These are phyloP conservation scores for Aquilaria yunnanensis DNA, from an alignment of 345 rosid genomes.

Conservation along the genomic window DNA sequence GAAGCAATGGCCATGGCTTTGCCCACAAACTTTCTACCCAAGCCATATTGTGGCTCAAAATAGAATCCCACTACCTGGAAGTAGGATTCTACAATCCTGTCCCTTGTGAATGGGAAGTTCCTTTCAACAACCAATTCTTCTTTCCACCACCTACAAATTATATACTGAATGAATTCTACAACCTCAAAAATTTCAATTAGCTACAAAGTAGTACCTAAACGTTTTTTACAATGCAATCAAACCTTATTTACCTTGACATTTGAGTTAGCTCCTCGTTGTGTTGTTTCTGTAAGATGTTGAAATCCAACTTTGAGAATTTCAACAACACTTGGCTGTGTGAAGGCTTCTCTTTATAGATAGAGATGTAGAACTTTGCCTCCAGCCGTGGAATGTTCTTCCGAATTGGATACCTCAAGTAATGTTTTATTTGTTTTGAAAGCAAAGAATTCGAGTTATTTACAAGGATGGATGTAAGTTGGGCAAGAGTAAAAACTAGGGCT, in stretches of 20 bases:
- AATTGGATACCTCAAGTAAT: slow-evolving; percentile 15
- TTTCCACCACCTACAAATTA: slow-evolving; percentile 20
- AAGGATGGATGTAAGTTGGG: not conserved
- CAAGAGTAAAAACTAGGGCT: slow-evolving; percentile 1
- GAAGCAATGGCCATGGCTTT: slow-evolving; percentile 12
- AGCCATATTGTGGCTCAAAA: slow-evolving; percentile 13
- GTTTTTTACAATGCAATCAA: too few relatives aligned
- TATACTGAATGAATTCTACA: not conserved
- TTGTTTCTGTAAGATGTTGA: slow-evolving; percentile 15
- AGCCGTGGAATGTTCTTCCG: slow-evolving; percentile 11
- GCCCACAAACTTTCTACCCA: slow-evolving; percentile 13
- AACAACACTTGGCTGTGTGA: slow-evolving; percentile 9
- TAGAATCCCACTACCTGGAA: slow-evolving; percentile 15
- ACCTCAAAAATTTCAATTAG: not conserved
- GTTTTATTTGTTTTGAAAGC: slow-evolving; percentile 6
- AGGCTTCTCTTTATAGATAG: slow-evolving; percentile 8
- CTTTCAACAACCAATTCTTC: slow-evolving; percentile 9
- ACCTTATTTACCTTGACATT: slow-evolving; percentile 7
- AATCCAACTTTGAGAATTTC: slow-evolving; percentile 24
- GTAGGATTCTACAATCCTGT: not conserved
- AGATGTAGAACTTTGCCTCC: slow-evolving; percentile 16
- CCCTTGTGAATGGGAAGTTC: slow-evolving; percentile 12
- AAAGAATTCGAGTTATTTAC: not conserved
- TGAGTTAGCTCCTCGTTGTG: slow-evolving; percentile 18
- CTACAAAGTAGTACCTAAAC: not conserved